Evolutionary conservation across 129 eudicot genomes (phyloP).

Genomic region (Silybum marianum): DNA sequence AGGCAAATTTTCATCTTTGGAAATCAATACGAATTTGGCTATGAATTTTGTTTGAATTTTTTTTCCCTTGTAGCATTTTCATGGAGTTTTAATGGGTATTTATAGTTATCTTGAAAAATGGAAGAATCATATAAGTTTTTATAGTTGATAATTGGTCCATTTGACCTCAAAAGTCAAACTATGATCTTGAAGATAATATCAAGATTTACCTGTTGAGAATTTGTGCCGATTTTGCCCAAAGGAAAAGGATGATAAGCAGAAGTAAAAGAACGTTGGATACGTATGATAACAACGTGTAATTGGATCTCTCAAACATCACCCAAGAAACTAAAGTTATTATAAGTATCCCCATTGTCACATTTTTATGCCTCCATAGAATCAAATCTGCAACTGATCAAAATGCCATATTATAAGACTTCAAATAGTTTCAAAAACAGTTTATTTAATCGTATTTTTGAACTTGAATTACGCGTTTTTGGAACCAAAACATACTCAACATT

Average conservation of each 20-base stretch:
- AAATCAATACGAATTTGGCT: not conserved
- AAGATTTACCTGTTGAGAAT: conserved; percentile 68
- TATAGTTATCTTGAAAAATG: not conserved
- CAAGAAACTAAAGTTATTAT: conserved; percentile 54
- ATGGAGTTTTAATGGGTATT: not conserved
- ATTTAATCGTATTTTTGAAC: not conserved
- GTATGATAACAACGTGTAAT: conserved; percentile 66
- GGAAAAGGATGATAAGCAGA: conserved; percentile 67
- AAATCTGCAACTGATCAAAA: conserved; percentile 80
- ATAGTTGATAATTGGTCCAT: not conserved
- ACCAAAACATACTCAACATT: not conserved
- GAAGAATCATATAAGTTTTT: not conserved
- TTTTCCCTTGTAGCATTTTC: not conserved
- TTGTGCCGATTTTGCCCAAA: conserved; percentile 95
- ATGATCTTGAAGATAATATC: conserved; percentile 2
- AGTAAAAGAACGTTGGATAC: conserved; percentile 80
- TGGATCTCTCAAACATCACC: conserved; percentile 86
- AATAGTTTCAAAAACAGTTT: not conserved
- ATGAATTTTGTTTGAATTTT: not conserved
- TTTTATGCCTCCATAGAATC: conserved; percentile 77
- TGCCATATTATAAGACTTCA: conserved; percentile 16
- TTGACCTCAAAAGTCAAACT: conserved; percentile 27
- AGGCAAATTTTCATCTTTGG: not conserved
- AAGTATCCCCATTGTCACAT: conserved; percentile 53
- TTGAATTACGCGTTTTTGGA: not conserved